Conservation (phyloP, 306 rosid genomes). For the Echinosophora koreensis region DNA sequence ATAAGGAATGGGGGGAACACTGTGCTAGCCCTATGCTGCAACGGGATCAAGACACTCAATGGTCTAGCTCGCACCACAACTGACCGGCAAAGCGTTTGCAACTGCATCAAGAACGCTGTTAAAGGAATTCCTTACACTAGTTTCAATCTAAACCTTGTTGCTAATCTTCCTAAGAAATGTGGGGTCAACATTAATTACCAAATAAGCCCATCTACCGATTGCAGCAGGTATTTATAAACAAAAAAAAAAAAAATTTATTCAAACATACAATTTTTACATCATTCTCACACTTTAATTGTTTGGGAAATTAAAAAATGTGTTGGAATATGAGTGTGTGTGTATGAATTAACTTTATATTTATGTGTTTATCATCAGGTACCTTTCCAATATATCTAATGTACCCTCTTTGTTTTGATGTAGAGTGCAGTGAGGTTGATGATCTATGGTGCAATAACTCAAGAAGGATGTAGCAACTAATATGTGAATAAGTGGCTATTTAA, state of each 20-base stretch:
- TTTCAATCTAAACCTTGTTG: constrained; percentile 44
- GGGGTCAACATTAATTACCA: constrained; percentile 63
- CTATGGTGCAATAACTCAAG: neutral
- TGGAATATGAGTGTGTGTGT: too few species aligned
- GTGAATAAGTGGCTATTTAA: constrained; percentile 31
- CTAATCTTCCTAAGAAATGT: constrained; percentile 55
- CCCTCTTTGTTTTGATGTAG: constrained; percentile 23
- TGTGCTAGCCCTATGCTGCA: constrained; percentile 47
- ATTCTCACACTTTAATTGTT: too few species aligned
- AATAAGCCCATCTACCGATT: constrained; percentile 68
- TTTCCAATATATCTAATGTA: neutral
- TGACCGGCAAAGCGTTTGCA: constrained; percentile 59
- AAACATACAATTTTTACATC: neutral
- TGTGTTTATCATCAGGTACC: neutral
- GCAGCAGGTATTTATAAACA: constrained; percentile 41
- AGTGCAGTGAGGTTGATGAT: constrained; percentile 16
- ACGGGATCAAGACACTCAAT: constrained; percentile 44
- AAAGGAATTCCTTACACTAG: constrained; percentile 35
- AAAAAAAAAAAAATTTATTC: too few species aligned
- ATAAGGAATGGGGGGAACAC: neutral
- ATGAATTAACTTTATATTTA: too few species aligned
- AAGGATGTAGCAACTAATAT: neutral
- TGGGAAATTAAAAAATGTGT: too few species aligned
- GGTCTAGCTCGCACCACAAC: constrained; percentile 45
- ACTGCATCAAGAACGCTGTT: constrained; percentile 52